Base-by-base conservation (phyloP, 225 moss, liverwort and hornwort genomes). In the Physcomitrium patens region DNA sequence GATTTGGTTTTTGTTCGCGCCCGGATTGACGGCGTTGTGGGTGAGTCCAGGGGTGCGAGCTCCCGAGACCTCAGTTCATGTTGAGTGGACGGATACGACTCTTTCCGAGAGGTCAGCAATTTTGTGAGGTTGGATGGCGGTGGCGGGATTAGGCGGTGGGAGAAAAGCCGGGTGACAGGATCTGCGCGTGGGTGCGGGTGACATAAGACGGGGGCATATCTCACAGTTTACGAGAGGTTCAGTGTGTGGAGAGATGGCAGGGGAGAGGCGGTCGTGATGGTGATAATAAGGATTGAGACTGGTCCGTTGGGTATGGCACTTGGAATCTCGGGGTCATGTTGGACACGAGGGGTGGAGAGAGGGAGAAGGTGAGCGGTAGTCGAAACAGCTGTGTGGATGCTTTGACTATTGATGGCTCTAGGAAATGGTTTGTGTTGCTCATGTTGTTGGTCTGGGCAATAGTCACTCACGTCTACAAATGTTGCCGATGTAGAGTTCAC, bases 291-390 rank as follows among this genome's bases (percentile, higher is more conserved):
- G 79, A 68, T 68, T 75, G 31, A 28, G 24, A 26, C 67, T 37
- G 44, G 16, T 74, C 44, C 41, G 37, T 43, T 68, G 68, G 68
- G 45, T 72, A 52, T 68, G 59, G 69, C 5, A 8, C 57, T 68
- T 71, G 63, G 73, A 80, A 73, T 83, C 59, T 80, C 80, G 76
- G 72, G 69, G 73, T 60, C 57, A 22, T 50, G 62, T 67, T 37
- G 67, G 63, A 24, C 6, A 59, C 31, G 27, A 59, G 47, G 3
- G 56, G 12, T 10, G 20, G 20, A 23, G 20, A 10, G 16, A 2
- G 7, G 31, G 41, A 7, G 37, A 7, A 31, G 72, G 53, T 50
- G 47, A n/a, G 76, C 65, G 54, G 31, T 37, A 7, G 31, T 37
- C 4, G 31, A 37, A 4, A 4, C 31, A 37, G 50, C 18, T 28